Evolutionary conservation across 75 land plant species (phyloP), one percentile per base, ranked within the genome.

Genomic region (Sequoia sempervirens): DNA sequence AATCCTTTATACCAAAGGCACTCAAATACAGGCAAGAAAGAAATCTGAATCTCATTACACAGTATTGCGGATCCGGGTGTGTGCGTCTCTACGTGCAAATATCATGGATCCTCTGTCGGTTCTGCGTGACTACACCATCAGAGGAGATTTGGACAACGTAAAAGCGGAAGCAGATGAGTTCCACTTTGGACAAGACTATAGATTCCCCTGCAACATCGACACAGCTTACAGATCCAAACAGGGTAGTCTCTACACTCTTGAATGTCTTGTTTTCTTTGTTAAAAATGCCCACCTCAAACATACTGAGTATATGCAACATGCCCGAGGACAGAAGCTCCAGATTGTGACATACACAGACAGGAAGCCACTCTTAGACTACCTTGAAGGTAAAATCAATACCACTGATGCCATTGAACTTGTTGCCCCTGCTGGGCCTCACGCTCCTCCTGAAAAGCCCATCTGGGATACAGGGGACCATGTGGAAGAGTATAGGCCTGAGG

Each of bases 141-240:
- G 94, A 4, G 86, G 88, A 58, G 95, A 94, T 81, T 86, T 97
- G 86, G 93, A 91, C 85, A 88, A 85, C 78, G 89, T 97, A 88
- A 84, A 81, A 85, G 88, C 85, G 32, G 85, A 88, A 10, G 91
- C 88, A 75, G 91, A 94, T 84, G 95, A 92, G 32, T 90, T 90
- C 86, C 94, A 87, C 2, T 98, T 98, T 88, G 97, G 93, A 38
- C 75, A 88, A 45, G 93, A 93, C 37, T 96, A 91, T 91, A 43
- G 90, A 80, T 96, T 98, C 89, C 93, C 95, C 75, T 85, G 91
- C 89, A 75, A 80, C 82, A 86, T 84, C 82, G 93, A 88, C 82
- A 98, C 99, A n/a, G 94, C 96, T 12, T 98, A 89, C 91, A 89
- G 97, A 36, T 86, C 91, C 76, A 90, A 90, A 78, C 91, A 86